phyloP scores from a whole-genome alignment of 1,284 basidiomycete species.

The Coriolopsis trogii region DNA sequence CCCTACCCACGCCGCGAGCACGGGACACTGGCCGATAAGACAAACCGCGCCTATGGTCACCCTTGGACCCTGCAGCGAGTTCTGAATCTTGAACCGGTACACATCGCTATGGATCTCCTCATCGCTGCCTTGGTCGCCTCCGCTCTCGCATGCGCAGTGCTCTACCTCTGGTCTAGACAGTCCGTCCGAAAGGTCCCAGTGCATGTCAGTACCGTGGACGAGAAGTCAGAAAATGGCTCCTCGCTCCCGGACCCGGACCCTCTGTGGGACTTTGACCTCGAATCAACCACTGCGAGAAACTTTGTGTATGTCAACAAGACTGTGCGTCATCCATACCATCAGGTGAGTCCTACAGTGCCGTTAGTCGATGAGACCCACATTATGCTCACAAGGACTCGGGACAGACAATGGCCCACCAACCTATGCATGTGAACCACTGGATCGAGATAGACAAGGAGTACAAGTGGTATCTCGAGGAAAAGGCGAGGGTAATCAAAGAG shows the following conservation, averaged over 20 bases:
- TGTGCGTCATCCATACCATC: conserved; percentile 39
- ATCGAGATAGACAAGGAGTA: conserved; percentile 46
- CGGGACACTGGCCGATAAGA: no score
- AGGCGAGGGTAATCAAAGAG: conserved; percentile 38
- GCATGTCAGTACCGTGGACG: no score
- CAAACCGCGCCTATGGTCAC: no score
- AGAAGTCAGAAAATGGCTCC: no score
- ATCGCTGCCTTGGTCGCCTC: no score
- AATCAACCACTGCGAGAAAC: conserved; percentile 36
- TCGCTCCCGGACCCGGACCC: conserved; percentile 34
- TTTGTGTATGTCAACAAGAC: conserved; percentile 42
- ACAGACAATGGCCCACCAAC: conserved; percentile 43
- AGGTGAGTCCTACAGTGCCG: conserved; percentile 23
- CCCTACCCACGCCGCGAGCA: no score
- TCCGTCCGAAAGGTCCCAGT: no score
- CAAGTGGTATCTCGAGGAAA: conserved; percentile 41
- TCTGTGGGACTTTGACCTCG: conserved; percentile 31
- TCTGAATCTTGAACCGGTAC: no score
- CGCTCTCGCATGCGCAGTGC: no score
- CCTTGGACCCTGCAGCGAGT: no score
- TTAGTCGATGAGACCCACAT: background rate
- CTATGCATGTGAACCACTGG: conserved; percentile 45
- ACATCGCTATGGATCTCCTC: no score
- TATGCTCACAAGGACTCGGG: background rate
- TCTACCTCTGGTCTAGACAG: no score